Base-by-base conservation (phyloP, 495 filamentous ascomycete species). In the Penicillium herquei region DNA sequence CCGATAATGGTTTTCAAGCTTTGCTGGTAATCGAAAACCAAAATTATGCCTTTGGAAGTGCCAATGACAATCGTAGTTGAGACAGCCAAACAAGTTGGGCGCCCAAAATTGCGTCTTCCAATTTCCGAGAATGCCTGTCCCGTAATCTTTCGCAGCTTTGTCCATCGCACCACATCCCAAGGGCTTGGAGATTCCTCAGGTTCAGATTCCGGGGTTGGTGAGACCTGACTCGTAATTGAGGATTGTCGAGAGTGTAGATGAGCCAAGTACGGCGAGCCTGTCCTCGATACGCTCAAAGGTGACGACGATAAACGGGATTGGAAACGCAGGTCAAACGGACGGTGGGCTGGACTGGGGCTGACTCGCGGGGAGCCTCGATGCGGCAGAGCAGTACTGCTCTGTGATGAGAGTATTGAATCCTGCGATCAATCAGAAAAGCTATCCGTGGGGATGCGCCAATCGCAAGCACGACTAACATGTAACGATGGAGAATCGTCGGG, bases 91-190 rank as follows among this genome's bases (percentile, higher is more conserved):
- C 91, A 97, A 1, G 91, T 97, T 48, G 95, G 90, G 30, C 87
- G 81, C 33, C 94, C 94, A 77, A 96, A 97, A 67, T 86, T 96
- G 17, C 94, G 87, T 74, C 85, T 95, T 35, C 92, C 94, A 44
- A 87, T 82, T 68, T 99, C 95, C n/a, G 95, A 97, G 68, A 98
- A 97, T 7, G 87, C 83, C 64, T 97, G 89, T 0, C 84, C 86
- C 21, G 90, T 90, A 52, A 98, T 84, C 62, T 92, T 97, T 65
- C 85, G 89, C 54, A 99, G 69, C 67, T 90, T 96, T 0, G 92
- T 97, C 94, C 94, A 99, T 69, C 91, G 78, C 49, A 99, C 86
- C 53, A 97, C 91, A 68, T 98, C 94, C 94, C 94, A 99, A 17
- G 93, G 94, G 8, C 88, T 83, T 61, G 70, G 78, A 0, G 81